phyloP scores from a whole-genome alignment of 2,329 filamentous ascomycete genomes.

The Ilyonectria destructans region DNA sequence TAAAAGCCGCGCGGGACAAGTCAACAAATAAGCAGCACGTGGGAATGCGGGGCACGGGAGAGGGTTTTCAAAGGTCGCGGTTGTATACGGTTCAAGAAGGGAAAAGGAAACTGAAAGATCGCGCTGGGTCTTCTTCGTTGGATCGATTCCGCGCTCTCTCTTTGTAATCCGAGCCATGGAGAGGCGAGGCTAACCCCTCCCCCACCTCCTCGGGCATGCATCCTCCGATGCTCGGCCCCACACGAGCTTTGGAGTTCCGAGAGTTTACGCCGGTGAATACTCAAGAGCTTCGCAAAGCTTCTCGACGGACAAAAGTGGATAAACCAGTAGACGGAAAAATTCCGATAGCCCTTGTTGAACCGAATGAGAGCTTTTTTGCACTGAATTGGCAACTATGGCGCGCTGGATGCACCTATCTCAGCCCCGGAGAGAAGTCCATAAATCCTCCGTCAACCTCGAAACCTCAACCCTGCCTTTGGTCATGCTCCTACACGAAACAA shows the following conservation, averaged over 20 bases:
- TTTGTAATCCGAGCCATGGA: constrained; percentile 10
- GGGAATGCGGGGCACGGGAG: background rate
- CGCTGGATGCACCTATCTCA: constrained; percentile 6
- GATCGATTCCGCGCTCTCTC: constrained; percentile 7
- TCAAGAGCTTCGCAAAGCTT: constrained; percentile 4
- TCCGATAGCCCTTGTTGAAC: background rate
- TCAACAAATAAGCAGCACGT: background rate
- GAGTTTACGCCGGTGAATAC: background rate
- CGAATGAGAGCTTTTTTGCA: background rate
- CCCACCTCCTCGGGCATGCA: constrained; percentile 24
- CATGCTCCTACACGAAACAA: background rate
- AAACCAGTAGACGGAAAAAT: background rate
- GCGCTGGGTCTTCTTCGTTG: constrained; percentile 13
- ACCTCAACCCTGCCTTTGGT: background rate
- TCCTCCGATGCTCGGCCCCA: constrained; percentile 35
- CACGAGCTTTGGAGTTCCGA: background rate
- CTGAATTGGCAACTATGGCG: background rate
- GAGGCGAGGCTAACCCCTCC: constrained; percentile 22
- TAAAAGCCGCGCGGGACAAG: constrained; percentile 24
- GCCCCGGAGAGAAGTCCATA: constrained; percentile 5
- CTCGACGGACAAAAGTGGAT: background rate
- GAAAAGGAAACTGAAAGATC: background rate
- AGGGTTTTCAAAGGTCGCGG: constrained; percentile 8
- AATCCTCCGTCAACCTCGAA: constrained; percentile 12
- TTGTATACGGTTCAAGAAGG: constrained; percentile 26